Percentiles rank a stretch among this genome's conserved stretches.
Conservation (phyloP, 257 asterid genomes). For the Przewalskia tangutica region DNA sequence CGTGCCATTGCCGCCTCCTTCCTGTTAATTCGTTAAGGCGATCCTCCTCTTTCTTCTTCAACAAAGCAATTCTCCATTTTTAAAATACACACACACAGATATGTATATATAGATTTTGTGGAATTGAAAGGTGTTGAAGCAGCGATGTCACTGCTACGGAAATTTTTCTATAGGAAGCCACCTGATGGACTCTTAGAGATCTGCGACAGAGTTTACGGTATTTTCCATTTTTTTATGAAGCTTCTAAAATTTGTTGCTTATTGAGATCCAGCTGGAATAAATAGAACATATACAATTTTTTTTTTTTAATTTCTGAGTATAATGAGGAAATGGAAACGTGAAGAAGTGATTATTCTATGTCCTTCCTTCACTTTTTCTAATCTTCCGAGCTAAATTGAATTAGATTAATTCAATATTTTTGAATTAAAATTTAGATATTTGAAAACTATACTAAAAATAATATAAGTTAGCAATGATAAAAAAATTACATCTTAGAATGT, state of each 20-base stretch:
- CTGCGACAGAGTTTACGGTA: conserved; percentile 85
- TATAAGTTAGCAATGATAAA: too few species aligned
- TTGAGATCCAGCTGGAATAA: not conserved
- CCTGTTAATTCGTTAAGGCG: not conserved
- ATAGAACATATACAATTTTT: not conserved
- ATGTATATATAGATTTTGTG: not conserved
- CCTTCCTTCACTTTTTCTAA: too few species aligned
- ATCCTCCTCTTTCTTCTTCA: not conserved
- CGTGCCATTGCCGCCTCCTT: not conserved
- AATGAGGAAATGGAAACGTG: not conserved
- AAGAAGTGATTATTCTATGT: too few species aligned
- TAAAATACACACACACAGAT: not conserved
- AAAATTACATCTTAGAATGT: too few species aligned
- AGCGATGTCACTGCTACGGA: conserved; percentile 51
- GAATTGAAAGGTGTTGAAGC: not conserved
- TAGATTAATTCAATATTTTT: too few species aligned
- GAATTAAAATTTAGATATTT: too few species aligned
- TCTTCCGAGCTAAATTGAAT: too few species aligned
- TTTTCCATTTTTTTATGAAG: not conserved
- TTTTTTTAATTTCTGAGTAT: not conserved
- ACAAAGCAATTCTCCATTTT: not conserved
- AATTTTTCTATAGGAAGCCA: conserved; percentile 80
- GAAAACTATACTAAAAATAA: too few species aligned
- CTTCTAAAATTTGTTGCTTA: not conserved
- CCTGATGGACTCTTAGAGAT: conserved; percentile 90